Evolutionary conservation across 768 basidiomycete genomes (phyloP), one percentile per base, ranked within the genome.

Genomic region (Galerina sulciceps): DNA sequence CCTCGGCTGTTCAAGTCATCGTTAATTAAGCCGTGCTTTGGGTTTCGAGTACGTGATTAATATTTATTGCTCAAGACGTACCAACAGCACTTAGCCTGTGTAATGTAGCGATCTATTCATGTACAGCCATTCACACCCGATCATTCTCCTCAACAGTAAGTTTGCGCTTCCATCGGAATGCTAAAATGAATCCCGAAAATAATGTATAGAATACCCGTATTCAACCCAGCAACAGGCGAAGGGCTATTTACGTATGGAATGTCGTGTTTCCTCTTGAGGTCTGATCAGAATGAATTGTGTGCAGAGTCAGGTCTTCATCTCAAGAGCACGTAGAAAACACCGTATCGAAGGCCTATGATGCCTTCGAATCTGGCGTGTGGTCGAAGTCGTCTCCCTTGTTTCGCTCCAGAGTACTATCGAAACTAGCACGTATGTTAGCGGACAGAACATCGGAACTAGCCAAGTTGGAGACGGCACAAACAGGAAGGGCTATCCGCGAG

Each of bases 401-500:
- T 36, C 89, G 93, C 43, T 87, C 92, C 6, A 80, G 77, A 58
- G 81, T 89, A 15, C 79, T 94, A 6, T 79, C 85, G 3, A 81
- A 80, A 43, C 77, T 94, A 36, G 91, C 91, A 9, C 77, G 84
- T 9, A 68, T 79, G 5, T 77, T 94, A 9, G 87, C 88, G 63
- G 76, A 76, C 15, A 80, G 75, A 62, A 72, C 89, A 15, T 78
- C 83, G 0, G 80, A 86, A 22, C 68, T 93, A 11, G 89, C 90
- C 2, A 70, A 74, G 38, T 74, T 89, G 17, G 93, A 94, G 72
- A 84, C 85, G 1, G 57, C 87, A 47, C 92, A 94, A 71, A 94
- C 92, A 0, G 93, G 92, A 10, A 79, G 91, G 53, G 77, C 90
- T n/a, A 87, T 93, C 45, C 80, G 90, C 11, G 93, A 95, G 73